phyloP scores from a whole-genome alignment of 1,284 basidiomycete genomes.

The Trichosporon ovoides region DNA sequence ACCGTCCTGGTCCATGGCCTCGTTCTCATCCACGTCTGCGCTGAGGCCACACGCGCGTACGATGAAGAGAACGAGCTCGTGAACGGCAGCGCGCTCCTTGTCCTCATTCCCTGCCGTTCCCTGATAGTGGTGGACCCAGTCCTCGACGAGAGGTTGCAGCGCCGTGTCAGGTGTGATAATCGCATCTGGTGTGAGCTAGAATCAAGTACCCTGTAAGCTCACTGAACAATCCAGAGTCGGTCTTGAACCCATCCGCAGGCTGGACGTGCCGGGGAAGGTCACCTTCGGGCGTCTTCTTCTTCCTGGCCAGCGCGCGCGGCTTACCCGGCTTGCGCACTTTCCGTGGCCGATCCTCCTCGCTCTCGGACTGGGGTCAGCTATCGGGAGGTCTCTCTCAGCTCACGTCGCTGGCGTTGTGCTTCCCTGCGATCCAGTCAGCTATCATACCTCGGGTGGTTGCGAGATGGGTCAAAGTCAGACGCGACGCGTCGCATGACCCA shows the following conservation, averaged over 20 bases:
- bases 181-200: constrained; percentile 32
- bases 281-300: constrained; percentile 13
- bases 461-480: constrained; percentile 11
- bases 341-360: constrained; percentile 10
- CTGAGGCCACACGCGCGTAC: constrained; percentile 45
- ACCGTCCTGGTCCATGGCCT: constrained; percentile 55
- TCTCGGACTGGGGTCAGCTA: constrained; percentile 9
- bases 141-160: constrained; percentile 44
- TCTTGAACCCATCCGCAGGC: constrained; percentile 31
- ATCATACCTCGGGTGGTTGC: neutral
- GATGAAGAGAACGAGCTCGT: constrained; percentile 46
- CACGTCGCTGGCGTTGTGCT: constrained; percentile 21
- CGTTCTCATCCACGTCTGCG: constrained; percentile 53
- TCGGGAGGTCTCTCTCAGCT: neutral
- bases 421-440: neutral
- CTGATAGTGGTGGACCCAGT: constrained; percentile 47
- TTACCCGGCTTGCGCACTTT: constrained; percentile 4
- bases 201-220: constrained; percentile 5
- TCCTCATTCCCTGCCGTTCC: constrained; percentile 33
- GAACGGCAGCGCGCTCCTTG: constrained; percentile 41
- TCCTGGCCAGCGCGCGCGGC: constrained; percentile 16
- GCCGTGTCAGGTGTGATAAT: constrained; percentile 43
- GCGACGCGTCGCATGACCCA: constrained; percentile 16
- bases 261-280: constrained; percentile 11
- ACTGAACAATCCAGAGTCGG: constrained; percentile 41